Evolutionary conservation across 2,329 filamentous ascomycete genomes (phyloP).

Genomic region (Aspergillus flavus): DNA sequence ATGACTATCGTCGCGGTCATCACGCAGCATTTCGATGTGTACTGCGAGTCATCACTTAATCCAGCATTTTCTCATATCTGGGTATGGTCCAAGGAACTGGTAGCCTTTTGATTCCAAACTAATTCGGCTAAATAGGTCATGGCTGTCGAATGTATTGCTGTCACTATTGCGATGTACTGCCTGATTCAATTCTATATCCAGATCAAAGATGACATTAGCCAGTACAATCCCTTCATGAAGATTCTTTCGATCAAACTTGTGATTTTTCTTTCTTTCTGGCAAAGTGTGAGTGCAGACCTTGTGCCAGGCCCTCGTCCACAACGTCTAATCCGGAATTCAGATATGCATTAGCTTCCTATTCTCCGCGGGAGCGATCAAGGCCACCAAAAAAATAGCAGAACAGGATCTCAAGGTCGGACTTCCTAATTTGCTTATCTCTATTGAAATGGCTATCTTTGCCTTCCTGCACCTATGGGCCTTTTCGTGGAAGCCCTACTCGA

Average conservation of each 20-base stretch:
- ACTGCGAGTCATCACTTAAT: constrained; percentile 77
- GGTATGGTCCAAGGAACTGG: constrained; percentile 54
- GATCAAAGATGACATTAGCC: constrained; percentile 66
- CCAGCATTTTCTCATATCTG: constrained; percentile 83
- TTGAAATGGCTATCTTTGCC: constrained; percentile 83
- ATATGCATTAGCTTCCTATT: constrained; percentile 64
- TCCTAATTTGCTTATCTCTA: constrained; percentile 73
- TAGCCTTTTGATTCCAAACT: neutral
- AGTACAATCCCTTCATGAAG: constrained; percentile 76
- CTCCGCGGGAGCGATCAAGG: constrained; percentile 64
- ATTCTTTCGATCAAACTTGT: constrained; percentile 86
- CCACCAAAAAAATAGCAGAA: constrained; percentile 64
- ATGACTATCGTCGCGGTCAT: constrained; percentile 79
- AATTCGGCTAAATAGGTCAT: constrained; percentile 53
- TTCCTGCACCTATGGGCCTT: constrained; percentile 82
- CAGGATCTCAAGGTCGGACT: constrained; percentile 81
- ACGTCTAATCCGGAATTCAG: constrained; percentile 22
- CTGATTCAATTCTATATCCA: constrained; percentile 86
- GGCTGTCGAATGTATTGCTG: constrained; percentile 69
- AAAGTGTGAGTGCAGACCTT: constrained; percentile 51
- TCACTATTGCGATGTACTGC: constrained; percentile 85
- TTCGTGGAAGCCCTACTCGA: constrained; percentile 70
- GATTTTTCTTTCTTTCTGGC: constrained; percentile 91
- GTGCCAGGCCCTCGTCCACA: neutral
- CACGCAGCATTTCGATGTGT: constrained; percentile 68